Evolutionary conservation across 768 basidiomycete species (phyloP).

Genomic region (Termitomyces titanicus): DNA sequence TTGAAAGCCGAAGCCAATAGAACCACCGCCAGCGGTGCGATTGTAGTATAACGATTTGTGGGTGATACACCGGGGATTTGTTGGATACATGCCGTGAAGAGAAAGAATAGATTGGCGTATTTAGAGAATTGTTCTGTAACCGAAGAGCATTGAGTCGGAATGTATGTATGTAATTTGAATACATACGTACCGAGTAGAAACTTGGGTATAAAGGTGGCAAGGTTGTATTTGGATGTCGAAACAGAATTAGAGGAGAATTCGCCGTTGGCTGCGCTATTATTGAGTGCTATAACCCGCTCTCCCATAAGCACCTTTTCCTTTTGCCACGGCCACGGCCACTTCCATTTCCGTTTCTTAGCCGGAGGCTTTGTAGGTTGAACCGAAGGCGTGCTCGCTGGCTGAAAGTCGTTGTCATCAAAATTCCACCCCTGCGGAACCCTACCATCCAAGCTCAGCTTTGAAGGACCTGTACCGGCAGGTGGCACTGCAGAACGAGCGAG

Average conservation of each 20-base stretch:
- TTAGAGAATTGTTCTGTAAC: conserved; percentile 96
- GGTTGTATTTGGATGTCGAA: conserved; percentile 93
- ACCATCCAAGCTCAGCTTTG: conserved; percentile 40
- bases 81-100: conserved; percentile 96
- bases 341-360: conserved; percentile 41
- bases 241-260: conserved; percentile 81
- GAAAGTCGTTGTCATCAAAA: conserved; percentile 64
- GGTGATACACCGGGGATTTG: conserved; percentile 98
- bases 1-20: conserved; percentile 93
- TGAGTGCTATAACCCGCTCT: conserved; percentile 80
- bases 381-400: conserved; percentile 28
- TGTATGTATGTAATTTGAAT: background rate
- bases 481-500: conserved; percentile 56
- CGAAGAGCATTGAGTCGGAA: background rate
- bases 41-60: conserved; percentile 92
- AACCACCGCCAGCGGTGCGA: conserved; percentile 84
- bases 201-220: conserved; percentile 84
- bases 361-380: conserved; percentile 46
- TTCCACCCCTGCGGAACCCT: conserved; percentile 68
- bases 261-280: conserved; percentile 63
- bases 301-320: conserved; percentile 62
- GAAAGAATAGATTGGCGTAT: conserved; percentile 98
- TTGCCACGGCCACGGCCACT: conserved; percentile 86
- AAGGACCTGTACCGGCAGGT: conserved; percentile 53
- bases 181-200: conserved; percentile 76